A percentile compares a stretch with the other conserved stretches of the same genome.
Evolutionary conservation across 768 basidiomycete genomes (phyloP).

Genomic region (Naematelia encephala): DNA sequence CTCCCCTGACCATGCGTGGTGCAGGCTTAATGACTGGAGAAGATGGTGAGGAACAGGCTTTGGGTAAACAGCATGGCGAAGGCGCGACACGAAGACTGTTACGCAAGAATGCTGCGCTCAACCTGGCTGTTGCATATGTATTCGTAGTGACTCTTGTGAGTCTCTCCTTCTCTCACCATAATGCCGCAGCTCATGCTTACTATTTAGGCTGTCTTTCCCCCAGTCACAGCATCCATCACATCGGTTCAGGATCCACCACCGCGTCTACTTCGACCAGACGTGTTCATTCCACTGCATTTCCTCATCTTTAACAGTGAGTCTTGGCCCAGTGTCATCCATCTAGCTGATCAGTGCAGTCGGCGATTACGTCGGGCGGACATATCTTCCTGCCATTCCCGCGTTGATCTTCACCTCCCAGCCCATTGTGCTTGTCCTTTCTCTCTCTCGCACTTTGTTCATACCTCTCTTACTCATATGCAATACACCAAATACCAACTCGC

Average conservation of each 20-base stretch:
- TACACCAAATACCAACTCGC: slow-evolving; percentile 54
- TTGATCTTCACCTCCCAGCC: slow-evolving; percentile 68
- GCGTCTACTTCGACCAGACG: slow-evolving; percentile 39
- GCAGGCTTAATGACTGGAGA: background rate
- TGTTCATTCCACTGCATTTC: slow-evolving; percentile 77
- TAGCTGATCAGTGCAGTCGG: slow-evolving; percentile 29
- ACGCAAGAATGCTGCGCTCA: slow-evolving; percentile 62
- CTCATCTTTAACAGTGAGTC: slow-evolving; percentile 47
- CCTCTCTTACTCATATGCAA: slow-evolving; percentile 89
- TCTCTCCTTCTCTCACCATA: slow-evolving; percentile 10
- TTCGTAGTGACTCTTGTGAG: slow-evolving; percentile 77
- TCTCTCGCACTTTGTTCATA: slow-evolving; percentile 74
- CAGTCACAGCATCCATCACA: slow-evolving; percentile 72
- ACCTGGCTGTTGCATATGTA: slow-evolving; percentile 70
- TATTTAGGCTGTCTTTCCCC: slow-evolving; percentile 74
- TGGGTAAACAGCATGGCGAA: slow-evolving; percentile 4
- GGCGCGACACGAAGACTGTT: slow-evolving; percentile 34
- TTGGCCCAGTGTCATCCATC: background rate
- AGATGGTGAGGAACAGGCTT: background rate
- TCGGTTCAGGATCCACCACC: slow-evolving; percentile 59
- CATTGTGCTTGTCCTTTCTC: slow-evolving; percentile 62
- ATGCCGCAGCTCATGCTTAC: background rate
- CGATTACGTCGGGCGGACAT: slow-evolving; percentile 48
- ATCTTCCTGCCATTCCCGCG: slow-evolving; percentile 39
- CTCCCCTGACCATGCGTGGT: background rate